These are phyloP conservation scores for Ramaria sp. DNA, from an alignment of 768 basidiomycete genomes.

Conservation along the genomic window DNA sequence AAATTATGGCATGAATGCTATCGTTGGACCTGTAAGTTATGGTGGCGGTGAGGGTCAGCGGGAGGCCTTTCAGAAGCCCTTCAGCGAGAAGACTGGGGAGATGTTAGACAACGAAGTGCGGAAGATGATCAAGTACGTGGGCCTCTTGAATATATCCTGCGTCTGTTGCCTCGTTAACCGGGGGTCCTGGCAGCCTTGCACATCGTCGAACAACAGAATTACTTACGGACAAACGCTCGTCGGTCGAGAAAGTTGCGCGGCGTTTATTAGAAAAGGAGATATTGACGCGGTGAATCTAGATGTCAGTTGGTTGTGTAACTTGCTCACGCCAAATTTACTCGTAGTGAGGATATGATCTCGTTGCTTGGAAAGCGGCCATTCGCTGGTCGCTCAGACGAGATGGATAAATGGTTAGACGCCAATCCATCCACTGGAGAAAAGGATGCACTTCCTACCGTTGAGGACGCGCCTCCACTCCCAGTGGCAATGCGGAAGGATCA, in stretches of 20 bases:
- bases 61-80: constrained; percentile 92
- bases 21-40: constrained; percentile 94
- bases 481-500: constrained; percentile 5
- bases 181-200: constrained; percentile 38
- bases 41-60: constrained; percentile 77
- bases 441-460: constrained; percentile 1
- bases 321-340: constrained; percentile 7
- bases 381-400: constrained; percentile 69
- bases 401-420: constrained; percentile 96
- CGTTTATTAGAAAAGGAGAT: constrained; percentile 91
- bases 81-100: constrained; percentile 95
- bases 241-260: constrained; percentile 91
- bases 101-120: constrained; percentile 86
- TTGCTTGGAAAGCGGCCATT: constrained; percentile 81
- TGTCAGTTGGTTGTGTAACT: not conserved
- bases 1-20: constrained; percentile 94
- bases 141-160: not conserved
- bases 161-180: not conserved
- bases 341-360: constrained; percentile 78
- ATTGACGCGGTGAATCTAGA: constrained; percentile 62
- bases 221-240: constrained; percentile 67
- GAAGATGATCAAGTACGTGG: constrained; percentile 79
- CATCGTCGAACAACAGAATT: constrained; percentile 77
- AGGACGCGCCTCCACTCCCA: not conserved
- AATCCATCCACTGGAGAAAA: constrained; percentile 24